Evolutionary conservation across 257 asterid species (phyloP), one percentile per base, ranked within the genome.

Genomic region (Capsicum pubescens): DNA sequence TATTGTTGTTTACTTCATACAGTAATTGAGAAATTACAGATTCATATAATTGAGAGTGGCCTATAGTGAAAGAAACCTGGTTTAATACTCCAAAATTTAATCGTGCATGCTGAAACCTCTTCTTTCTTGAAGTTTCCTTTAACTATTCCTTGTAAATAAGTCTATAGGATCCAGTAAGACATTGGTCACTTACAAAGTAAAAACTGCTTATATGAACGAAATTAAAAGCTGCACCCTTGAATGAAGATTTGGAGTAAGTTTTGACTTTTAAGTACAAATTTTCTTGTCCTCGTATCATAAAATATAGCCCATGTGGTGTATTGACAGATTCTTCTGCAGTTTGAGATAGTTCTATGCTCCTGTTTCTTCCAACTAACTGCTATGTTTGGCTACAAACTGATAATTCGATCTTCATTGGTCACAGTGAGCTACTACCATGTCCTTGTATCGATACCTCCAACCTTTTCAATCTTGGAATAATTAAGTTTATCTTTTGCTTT

Each of bases 401-500:
- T 76, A 7, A 13, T 57, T 50, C 13, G 3, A 35, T 76, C 63
- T 52, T 54, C 42, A 76, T 54, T 52, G 21, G 26, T 52, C 26
- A 9, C 9, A 35, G 78, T 82, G 52, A 52, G 26, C 67, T 48
- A 76, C 60, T 76, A 54, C 52, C 80, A 10, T 50, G 84, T 82
- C 52, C 60, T 48, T 64, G 78, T 64, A 14, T 82, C 46, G 77
- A 48, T 82, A 64, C 67, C 55, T 82, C 68, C 54, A 16, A 70
- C 54, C 67, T 81, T 59, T 64, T 17, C 81, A 81, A 81, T 80
- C 66, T 44, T 82, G 78, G 84, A 61, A 57, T 68, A 78, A 63
- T 46, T 32, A 79, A 54, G 81, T 36, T 63, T 13, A 46, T 54
- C 57, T 86, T 83, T 58, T 74, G 17, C 69, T 54, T 66, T 19